Conservation (phyloP, 2,329 filamentous ascomycete species). For the Zalaria obscura region DNA sequence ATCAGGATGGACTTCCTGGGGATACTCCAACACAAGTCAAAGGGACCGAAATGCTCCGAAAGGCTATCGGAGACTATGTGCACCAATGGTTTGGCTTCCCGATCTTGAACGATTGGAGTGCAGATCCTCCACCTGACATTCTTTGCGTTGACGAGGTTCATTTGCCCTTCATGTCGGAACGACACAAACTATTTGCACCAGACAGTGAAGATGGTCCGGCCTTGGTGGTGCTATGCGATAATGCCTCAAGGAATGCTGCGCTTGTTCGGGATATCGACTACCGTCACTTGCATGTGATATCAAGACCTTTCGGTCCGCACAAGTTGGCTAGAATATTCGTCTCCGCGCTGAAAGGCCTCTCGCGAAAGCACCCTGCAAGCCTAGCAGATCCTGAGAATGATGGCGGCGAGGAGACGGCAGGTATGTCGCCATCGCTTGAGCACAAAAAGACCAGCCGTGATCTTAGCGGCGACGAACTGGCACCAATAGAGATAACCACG, state of each 20-base stretch:
- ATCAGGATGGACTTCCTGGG: slow-evolving; percentile 9
- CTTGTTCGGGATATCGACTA: slow-evolving; percentile 1
- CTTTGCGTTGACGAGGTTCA: slow-evolving; percentile 13
- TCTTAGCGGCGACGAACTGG: too few relatives aligned
- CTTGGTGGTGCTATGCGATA: slow-evolving; percentile 20
- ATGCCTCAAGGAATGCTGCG: slow-evolving; percentile 9
- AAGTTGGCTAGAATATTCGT: slow-evolving; percentile 15
- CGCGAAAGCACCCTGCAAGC: too few relatives aligned
- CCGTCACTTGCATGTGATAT: slow-evolving; percentile 1
- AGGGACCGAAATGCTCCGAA: slow-evolving; percentile 9
- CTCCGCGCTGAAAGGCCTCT: background rate
- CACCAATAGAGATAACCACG: too few relatives aligned
- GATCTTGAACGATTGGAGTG: slow-evolving; percentile 10
- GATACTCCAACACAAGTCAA: slow-evolving; percentile 10
- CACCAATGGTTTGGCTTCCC: slow-evolving; percentile 11
- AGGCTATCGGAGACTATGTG: slow-evolving; percentile 10
- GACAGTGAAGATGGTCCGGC: slow-evolving; percentile 8
- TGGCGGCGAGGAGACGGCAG: too few relatives aligned
- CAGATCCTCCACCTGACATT: slow-evolving; percentile 8
- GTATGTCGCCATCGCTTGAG: too few relatives aligned
- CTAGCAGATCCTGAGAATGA: too few relatives aligned
- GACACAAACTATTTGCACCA: slow-evolving; percentile 6
- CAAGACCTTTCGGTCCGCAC: slow-evolving; percentile 18
- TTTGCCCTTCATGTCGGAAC: slow-evolving; percentile 8
- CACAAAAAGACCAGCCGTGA: too few relatives aligned